Base-by-base conservation (phyloP, 768 basidiomycete genomes). In the Russula griseocarnosa region DNA sequence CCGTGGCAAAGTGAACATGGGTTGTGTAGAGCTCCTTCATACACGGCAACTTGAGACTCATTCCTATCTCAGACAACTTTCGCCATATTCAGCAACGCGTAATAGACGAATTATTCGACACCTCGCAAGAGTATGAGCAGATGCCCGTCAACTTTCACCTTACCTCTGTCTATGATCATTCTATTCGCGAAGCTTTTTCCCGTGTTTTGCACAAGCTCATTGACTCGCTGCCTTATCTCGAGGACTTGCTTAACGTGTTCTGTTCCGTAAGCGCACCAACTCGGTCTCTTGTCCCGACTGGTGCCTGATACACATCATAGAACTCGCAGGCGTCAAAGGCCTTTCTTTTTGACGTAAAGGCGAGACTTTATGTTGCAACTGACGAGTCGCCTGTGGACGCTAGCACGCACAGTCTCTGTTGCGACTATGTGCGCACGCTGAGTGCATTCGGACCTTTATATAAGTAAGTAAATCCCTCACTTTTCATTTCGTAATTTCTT, bases 311-410 rank as follows among this genome's bases (percentile, higher is more conserved):
- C 28, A 46, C 52, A 32, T 26, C 26, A 20, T 68, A 96, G 93
- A 93, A 93, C 65, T 94, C 91, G 2, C 90, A 91, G 70, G 90
- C 94, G 34, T 87, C 92, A 42, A 98, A 98, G 73, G 92, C 94
- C 0, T 98, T 95, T 72, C 76, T 98, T 16, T 98, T 96, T 69
- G 95, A 98, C 71, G 86, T 84, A 20, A 80, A 80, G 5, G 93
- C 92, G 26, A 82, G 92, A 55, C 77, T 97, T 30, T 94, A 95
- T 71, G 81, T 98, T n/a, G 94, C 94, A 13, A 94, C 94, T 13
- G 96, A 98, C 70, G 87, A 88, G 20, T 92, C 91, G 0, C 92
- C 94, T 5, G 90, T 96, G 30, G 94, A 98, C 72, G 82, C 87
- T 62, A 86, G 87, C 5, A 94, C 92, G 0, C 88, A 94, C 70